Conservation (phyloP, 805 yeast species). For the Starmerella etchellsii region DNA sequence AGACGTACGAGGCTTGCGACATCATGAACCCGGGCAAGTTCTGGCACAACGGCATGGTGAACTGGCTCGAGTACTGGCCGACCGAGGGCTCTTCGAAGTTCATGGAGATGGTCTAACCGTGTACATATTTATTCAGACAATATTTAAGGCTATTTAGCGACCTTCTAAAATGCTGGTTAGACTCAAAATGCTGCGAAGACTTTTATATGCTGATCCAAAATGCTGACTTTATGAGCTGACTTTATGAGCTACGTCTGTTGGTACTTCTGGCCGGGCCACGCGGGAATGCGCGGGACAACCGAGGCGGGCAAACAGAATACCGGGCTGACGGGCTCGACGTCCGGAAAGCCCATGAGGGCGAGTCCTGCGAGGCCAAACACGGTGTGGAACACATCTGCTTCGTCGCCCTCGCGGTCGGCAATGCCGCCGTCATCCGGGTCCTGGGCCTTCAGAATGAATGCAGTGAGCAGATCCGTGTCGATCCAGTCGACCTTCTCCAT, state of each 20-base stretch:
- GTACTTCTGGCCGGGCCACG: constrained; percentile 12
- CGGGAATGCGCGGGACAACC: constrained; percentile 5
- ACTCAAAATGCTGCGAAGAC: too few relatives aligned
- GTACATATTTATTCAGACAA: too few relatives aligned
- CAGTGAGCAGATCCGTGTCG: constrained; percentile 45
- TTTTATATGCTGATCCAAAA: too few relatives aligned
- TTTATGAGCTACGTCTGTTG: background rate
- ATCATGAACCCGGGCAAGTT: constrained; percentile 61
- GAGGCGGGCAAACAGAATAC: constrained; percentile 64
- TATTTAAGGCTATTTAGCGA: too few relatives aligned
- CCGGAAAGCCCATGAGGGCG: constrained; percentile 53
- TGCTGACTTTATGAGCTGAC: background rate
- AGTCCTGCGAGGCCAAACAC: constrained; percentile 82
- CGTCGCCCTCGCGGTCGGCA: constrained; percentile 82
- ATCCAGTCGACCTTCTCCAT: constrained; percentile 64
- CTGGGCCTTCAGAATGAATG: constrained; percentile 65
- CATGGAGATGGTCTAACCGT: constrained; percentile 1
- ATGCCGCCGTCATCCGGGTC: constrained; percentile 76
- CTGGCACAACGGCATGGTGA: constrained; percentile 34
- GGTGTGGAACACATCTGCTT: constrained; percentile 88
- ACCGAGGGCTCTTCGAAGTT: constrained; percentile 36
- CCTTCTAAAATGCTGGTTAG: too few relatives aligned
- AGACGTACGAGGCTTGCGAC: constrained; percentile 71
- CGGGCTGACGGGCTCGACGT: constrained; percentile 62
- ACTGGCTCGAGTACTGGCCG: constrained; percentile 65